phyloP scores from a whole-genome alignment of 1,284 basidiomycete species.

The Tetrapyrgos nigripes region DNA sequence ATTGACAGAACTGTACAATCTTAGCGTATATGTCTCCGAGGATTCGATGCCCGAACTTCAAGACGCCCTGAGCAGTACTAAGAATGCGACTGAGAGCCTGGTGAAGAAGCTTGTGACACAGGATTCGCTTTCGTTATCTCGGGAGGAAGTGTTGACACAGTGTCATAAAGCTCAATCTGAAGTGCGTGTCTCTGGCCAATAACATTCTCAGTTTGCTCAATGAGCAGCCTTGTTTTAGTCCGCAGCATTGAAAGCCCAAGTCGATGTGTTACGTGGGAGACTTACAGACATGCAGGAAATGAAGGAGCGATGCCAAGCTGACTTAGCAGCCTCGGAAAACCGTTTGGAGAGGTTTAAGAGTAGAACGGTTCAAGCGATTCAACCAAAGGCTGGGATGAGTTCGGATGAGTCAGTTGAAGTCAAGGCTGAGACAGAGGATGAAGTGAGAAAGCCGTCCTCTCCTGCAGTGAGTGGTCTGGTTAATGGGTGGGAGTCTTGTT shows the following conservation, averaged over 20 bases:
- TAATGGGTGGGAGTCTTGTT: slow-evolving; percentile 68
- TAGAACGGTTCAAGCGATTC: slow-evolving; percentile 56
- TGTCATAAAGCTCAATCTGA: slow-evolving; percentile 66
- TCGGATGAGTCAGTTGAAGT: slow-evolving; percentile 36
- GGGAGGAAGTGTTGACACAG: slow-evolving; percentile 47
- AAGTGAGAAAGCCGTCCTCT: slow-evolving; percentile 60
- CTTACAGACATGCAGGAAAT: slow-evolving; percentile 62
- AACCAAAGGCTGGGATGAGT: slow-evolving; percentile 32
- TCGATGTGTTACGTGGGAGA: slow-evolving; percentile 62
- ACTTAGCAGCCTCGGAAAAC: slow-evolving; percentile 70
- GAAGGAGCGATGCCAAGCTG: slow-evolving; percentile 59
- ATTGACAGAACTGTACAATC: slow-evolving; percentile 54
- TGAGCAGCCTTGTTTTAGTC: slow-evolving; percentile 48
- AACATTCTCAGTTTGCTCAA: slow-evolving; percentile 7
- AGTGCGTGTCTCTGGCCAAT: slow-evolving; percentile 46
- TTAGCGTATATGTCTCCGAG: slow-evolving; percentile 58
- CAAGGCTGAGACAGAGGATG: slow-evolving; percentile 55
- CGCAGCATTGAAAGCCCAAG: slow-evolving; percentile 62
- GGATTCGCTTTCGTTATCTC: slow-evolving; percentile 31
- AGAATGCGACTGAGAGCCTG: slow-evolving; percentile 64
- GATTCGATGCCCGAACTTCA: slow-evolving; percentile 53
- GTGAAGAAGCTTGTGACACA: slow-evolving; percentile 65
- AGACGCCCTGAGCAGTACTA: slow-evolving; percentile 57
- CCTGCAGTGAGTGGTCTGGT: slow-evolving; percentile 73
- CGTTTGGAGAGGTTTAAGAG: slow-evolving; percentile 78